Percentiles rank a stretch among this genome's conserved stretches.
Evolutionary conservation across 2,329 filamentous ascomycete species (phyloP).

Genomic region (Pyrenochaeta sp.): DNA sequence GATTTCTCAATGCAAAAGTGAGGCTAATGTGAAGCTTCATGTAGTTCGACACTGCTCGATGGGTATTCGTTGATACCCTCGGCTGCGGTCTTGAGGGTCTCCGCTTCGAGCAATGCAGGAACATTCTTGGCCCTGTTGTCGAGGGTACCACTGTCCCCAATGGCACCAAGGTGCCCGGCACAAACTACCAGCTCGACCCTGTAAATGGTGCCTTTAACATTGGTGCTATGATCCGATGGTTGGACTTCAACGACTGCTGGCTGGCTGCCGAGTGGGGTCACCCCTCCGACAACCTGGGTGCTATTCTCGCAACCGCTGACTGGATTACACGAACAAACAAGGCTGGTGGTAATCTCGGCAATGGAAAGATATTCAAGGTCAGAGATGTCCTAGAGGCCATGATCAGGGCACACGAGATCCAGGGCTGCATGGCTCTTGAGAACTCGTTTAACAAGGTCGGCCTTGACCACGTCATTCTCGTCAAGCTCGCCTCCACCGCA

Average conservation of each 20-base stretch:
- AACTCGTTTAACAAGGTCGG: conserved; percentile 99
- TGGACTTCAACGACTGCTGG: conserved; percentile 99
- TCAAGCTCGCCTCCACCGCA: conserved; percentile 95
- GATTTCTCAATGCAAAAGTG: background rate
- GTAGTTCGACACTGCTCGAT: conserved; percentile 93
- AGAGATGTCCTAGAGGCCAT: conserved; percentile 93
- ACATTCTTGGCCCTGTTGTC: conserved; percentile 91
- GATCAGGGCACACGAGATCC: conserved; percentile 99
- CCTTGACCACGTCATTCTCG: conserved; percentile 94
- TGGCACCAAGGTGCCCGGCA: conserved; percentile 89
- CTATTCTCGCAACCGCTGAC: conserved; percentile 95
- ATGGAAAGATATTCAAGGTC: conserved; percentile 83
- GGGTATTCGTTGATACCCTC: conserved; percentile 95
- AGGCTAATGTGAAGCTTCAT: conserved; percentile 23
- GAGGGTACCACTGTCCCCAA: conserved; percentile 91
- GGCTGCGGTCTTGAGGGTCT: conserved; percentile 96
- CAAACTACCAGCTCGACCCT: conserved; percentile 92
- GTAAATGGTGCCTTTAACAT: conserved; percentile 99
- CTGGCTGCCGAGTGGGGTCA: conserved; percentile 98
- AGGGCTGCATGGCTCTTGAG: conserved; percentile 93
- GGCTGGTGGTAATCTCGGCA: conserved; percentile 76
- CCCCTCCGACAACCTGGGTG: conserved; percentile 96
- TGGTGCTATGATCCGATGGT: conserved; percentile 97
- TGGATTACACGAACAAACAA: conserved; percentile 97
- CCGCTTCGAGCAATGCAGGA: conserved; percentile 94